Evolutionary conservation across 1,284 basidiomycete species (phyloP).

Genomic region (Cutaneotrichosporon sp.): DNA sequence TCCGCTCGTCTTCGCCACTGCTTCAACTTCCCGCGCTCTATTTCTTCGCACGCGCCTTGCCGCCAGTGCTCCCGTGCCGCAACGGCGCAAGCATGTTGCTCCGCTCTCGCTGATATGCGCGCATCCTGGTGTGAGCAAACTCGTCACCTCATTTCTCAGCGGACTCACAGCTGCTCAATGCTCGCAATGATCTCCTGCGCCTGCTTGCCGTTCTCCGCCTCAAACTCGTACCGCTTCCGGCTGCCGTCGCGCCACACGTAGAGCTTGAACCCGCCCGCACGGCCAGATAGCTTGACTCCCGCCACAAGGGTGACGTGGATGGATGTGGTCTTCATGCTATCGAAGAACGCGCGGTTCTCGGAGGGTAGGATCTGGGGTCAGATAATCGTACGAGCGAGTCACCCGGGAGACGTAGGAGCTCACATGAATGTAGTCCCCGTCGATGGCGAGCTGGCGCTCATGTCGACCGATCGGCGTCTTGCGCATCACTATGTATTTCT

Average conservation of each 20-base stretch:
- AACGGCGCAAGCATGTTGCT: constrained; percentile 1
- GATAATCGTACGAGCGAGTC: no score
- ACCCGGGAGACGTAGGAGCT: no score
- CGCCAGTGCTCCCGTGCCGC: neutral
- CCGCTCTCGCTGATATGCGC: constrained; percentile 30
- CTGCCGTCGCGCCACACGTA: constrained; percentile 65
- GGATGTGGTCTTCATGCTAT: constrained; percentile 80
- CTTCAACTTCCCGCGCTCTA: neutral
- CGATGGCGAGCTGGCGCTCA: constrained; percentile 86
- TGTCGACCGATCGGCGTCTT: constrained; percentile 90
- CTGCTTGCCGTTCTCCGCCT: constrained; percentile 77
- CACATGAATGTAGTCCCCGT: constrained; percentile 91
- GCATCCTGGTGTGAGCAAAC: constrained; percentile 25
- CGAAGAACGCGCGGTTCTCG: constrained; percentile 74
- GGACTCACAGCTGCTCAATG: constrained; percentile 37
- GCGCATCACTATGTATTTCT: constrained; percentile 91
- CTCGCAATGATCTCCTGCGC: constrained; percentile 53
- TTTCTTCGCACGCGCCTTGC: neutral
- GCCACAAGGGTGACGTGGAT: constrained; percentile 87
- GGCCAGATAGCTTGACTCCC: constrained; percentile 74
- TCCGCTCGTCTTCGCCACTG: no score
- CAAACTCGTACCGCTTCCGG: constrained; percentile 92
- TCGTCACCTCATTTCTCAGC: no score
- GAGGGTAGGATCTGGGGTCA: constrained; percentile 74
- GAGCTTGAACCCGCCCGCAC: constrained; percentile 79